Conservation (phyloP, 2,329 filamentous ascomycete species). For the Botrytis deweyae region DNA sequence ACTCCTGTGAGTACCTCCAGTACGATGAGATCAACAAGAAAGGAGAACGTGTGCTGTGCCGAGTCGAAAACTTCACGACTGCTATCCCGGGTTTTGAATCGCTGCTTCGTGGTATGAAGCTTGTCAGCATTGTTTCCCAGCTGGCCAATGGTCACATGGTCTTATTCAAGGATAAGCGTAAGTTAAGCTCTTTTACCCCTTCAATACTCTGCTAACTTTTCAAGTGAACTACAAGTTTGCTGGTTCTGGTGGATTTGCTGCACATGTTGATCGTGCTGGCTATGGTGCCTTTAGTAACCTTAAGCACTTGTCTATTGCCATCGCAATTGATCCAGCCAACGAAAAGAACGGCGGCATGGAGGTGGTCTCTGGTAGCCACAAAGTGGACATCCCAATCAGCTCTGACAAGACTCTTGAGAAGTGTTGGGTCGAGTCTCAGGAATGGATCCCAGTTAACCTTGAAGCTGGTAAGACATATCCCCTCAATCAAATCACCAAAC, state of each 20-base stretch:
- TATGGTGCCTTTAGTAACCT: constrained; percentile 41
- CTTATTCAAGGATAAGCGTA: constrained; percentile 33
- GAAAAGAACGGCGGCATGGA: constrained; percentile 40
- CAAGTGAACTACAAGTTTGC: constrained; percentile 41
- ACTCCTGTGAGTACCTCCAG: constrained; percentile 37
- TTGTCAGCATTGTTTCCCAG: constrained; percentile 24
- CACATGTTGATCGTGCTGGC: constrained; percentile 41
- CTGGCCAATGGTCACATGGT: constrained; percentile 36
- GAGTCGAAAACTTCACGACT: constrained; percentile 36
- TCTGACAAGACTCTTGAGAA: constrained; percentile 38
- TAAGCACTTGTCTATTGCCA: constrained; percentile 41
- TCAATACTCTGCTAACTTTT: not conserved
- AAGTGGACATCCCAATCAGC: constrained; percentile 39
- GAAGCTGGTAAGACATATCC: constrained; percentile 34
- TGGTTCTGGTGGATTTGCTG: constrained; percentile 40
- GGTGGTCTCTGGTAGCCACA: constrained; percentile 40
- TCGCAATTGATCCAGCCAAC: constrained; percentile 40
- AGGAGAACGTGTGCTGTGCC: constrained; percentile 39
- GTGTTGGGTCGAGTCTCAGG: constrained; percentile 38
- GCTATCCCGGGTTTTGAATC: not conserved
- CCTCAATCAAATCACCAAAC: not conserved
- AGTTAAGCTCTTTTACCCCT: constrained; percentile 23
- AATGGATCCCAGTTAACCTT: constrained; percentile 39
- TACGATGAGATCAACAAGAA: constrained; percentile 41
- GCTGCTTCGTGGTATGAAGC: not conserved